Evolutionary conservation across 257 asterid species (phyloP).

Genomic region (Datura wrightii): DNA sequence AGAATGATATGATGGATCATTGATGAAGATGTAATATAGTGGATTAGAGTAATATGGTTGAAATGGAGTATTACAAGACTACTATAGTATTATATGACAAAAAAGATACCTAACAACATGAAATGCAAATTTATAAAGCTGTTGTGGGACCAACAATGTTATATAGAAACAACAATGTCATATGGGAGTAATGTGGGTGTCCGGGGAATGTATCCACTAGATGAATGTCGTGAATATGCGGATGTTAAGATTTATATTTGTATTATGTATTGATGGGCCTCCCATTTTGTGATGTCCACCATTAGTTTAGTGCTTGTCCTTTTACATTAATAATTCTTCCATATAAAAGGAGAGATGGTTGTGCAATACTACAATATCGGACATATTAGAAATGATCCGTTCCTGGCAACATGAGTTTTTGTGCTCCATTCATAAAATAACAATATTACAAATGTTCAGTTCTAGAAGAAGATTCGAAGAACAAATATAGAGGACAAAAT

Average conservation of each 20-base stretch:
- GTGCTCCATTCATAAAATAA: not conserved
- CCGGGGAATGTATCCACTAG: not conserved
- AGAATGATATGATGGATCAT: not conserved
- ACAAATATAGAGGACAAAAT: not conserved
- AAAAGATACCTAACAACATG: not conserved
- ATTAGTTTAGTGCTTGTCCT: not conserved
- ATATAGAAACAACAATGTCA: slow-evolving; percentile 4
- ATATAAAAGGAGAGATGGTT: not conserved
- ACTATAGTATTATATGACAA: not conserved
- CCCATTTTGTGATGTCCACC: not conserved
- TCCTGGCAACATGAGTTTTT: not conserved
- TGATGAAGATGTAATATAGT: not conserved
- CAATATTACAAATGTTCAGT: not conserved
- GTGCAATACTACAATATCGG: not conserved
- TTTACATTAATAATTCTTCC: not conserved
- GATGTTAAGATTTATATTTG: not conserved
- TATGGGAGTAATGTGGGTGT: slow-evolving; percentile 4
- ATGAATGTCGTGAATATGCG: not conserved
- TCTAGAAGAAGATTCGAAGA: not conserved
- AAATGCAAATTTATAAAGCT: not conserved
- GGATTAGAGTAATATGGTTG: not conserved
- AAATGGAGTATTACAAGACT: slow-evolving; percentile 6
- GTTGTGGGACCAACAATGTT: not conserved
- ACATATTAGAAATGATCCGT: not conserved
- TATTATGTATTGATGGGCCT: slow-evolving; percentile 3